Evolutionary conservation across 2,329 filamentous ascomycete genomes (phyloP).

Genomic region (Penicillium sumatraense): DNA sequence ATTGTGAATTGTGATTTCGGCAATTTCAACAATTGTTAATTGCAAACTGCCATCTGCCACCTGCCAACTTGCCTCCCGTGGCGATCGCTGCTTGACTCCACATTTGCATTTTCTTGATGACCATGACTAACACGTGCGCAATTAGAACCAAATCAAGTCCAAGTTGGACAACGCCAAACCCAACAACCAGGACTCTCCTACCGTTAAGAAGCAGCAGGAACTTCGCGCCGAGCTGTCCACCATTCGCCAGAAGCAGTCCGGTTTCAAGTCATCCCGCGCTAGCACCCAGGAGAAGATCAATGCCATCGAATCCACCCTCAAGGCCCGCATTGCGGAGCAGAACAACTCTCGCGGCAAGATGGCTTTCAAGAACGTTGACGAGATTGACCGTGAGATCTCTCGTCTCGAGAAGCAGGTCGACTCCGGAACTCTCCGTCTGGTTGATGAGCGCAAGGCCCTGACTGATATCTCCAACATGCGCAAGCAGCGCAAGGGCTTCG

Average conservation of each 20-base stretch:
- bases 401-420: constrained; percentile 84
- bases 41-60: background rate
- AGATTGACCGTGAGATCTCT: constrained; percentile 82
- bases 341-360: constrained; percentile 82
- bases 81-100: constrained; percentile 2
- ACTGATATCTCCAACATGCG: constrained; percentile 79
- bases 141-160: constrained; percentile 79
- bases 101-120: constrained; percentile 2
- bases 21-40: no score
- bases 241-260: constrained; percentile 85
- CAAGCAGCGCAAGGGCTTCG: constrained; percentile 91
- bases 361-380: constrained; percentile 83
- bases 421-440: constrained; percentile 87
- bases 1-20: no score
- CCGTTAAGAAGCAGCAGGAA: constrained; percentile 82
- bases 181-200: constrained; percentile 79
- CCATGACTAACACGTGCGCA: constrained; percentile 44
- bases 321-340: constrained; percentile 81
- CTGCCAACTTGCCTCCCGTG: constrained; percentile 2
- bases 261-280: constrained; percentile 80
- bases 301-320: constrained; percentile 85
- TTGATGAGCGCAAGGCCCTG: constrained; percentile 95
- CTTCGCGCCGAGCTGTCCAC: constrained; percentile 79
- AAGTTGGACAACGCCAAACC: constrained; percentile 85
- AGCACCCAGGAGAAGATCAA: constrained; percentile 88